phyloP scores from a whole-genome alignment of 345 rosid genomes.

The Acer yangbiense region DNA sequence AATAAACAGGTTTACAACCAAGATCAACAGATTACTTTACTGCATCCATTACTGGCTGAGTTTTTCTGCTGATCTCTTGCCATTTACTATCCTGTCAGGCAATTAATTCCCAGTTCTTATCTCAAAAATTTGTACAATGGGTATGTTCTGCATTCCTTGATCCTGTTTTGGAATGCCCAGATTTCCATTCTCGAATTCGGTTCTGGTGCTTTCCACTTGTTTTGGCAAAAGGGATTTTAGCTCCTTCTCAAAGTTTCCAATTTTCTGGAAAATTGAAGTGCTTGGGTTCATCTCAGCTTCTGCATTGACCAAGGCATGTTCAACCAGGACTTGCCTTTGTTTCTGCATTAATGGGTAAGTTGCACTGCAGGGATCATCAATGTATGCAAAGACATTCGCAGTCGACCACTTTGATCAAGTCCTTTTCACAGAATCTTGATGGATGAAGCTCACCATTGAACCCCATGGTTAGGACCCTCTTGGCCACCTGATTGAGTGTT shows the following conservation, averaged over 20 bases:
- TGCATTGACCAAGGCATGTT: constrained; percentile 56
- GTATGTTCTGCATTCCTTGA: constrained; percentile 71
- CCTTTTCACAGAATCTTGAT: constrained; percentile 66
- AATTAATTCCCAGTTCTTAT: constrained; percentile 52
- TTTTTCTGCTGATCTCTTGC: too few species aligned
- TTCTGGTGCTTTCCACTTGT: constrained; percentile 60
- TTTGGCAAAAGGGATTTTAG: constrained; percentile 50
- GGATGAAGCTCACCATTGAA: constrained; percentile 68
- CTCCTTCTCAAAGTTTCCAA: constrained; percentile 63
- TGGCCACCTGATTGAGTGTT: constrained; percentile 30
- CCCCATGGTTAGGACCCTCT: constrained; percentile 49
- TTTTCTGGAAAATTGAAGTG: constrained; percentile 68
- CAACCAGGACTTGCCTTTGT: constrained; percentile 60
- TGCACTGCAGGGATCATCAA: constrained; percentile 67
- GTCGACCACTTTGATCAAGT: constrained; percentile 56
- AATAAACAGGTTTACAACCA: too few species aligned
- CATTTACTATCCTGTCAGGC: constrained; percentile 21
- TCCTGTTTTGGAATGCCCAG: constrained; percentile 56
- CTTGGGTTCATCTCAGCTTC: constrained; percentile 50
- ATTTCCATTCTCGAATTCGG: constrained; percentile 53
- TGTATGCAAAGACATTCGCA: constrained; percentile 57
- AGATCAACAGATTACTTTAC: too few species aligned
- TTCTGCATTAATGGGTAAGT: constrained; percentile 66
- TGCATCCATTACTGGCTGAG: too few species aligned
- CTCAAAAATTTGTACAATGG: constrained; percentile 69